Evolutionary conservation across 2,329 filamentous ascomycete genomes (phyloP), one percentile per base, ranked within the genome.

Genomic region (Chalara sp.): DNA sequence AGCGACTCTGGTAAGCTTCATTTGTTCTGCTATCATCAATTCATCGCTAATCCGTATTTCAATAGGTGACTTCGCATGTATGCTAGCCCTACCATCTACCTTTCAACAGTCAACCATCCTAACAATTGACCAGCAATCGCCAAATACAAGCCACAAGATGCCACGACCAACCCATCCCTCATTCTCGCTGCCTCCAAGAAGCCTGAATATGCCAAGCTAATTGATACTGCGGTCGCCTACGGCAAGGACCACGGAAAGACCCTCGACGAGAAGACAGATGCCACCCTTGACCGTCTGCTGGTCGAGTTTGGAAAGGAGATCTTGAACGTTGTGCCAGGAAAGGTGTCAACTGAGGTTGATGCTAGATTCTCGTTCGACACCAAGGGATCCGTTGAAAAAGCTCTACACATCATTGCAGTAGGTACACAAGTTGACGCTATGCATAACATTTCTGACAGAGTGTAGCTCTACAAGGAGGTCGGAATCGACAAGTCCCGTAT

Each of bases 71-170:
- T 89, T 89, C 73, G 82, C 80, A 67, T 85, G 84, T 88, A 72
- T 76, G 84, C 83, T 55, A 54, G 52, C 44, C 53, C 46, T 52
- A 56, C 47, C 49, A 46, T 31, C 37, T 30, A 47, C 32, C 32
- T 6, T 11, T 45, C 30, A 47, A 43, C 40, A 28, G 21, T 39
- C 31, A 51, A 48, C 39, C 58, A 55, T 56, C 53, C 44, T 53
- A 48, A 53, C 47, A 42, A 28, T 46, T 43, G 41, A 48, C 10
- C 75, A 83, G 91, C 91, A 73, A 99, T 99, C 72, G 91, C 80
- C 79, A 96, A 97, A 80, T 99, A 99, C 85, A 95, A 96, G 84
- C 93, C 93, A 60, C 91, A 99, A 81, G 93, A 99, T 88, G 93
- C 93, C 68, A 99, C 93, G 72, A 99, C 93, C 78, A 99, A 99